Conservation (phyloP, 306 rosid genomes). For the Cicer arietinum region DNA sequence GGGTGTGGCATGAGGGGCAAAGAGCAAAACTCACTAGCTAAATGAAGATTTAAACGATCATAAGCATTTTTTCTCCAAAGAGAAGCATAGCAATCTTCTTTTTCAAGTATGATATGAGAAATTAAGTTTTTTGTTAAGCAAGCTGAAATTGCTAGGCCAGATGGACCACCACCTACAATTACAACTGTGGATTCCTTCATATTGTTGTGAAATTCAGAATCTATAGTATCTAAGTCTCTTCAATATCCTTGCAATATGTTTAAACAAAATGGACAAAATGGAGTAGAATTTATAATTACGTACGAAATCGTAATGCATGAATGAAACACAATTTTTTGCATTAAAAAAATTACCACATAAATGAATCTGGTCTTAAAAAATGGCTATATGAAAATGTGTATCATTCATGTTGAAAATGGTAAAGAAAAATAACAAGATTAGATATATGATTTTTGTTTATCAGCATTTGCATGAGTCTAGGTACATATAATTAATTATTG, state of each 20-base stretch:
- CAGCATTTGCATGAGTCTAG: too few species aligned
- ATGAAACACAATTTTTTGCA: background rate
- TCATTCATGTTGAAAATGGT: background rate
- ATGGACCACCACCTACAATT: slow-evolving; percentile 60
- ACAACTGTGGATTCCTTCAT: slow-evolving; percentile 39
- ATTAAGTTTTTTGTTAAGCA: slow-evolving; percentile 44
- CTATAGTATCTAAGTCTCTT: background rate
- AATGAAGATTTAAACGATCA: slow-evolving; percentile 52
- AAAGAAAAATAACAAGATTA: background rate
- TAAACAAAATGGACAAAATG: background rate
- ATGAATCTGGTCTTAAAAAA: background rate
- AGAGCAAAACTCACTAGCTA: slow-evolving; percentile 51
- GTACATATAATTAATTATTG: too few species aligned
- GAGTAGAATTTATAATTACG: background rate
- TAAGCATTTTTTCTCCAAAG: slow-evolving; percentile 63
- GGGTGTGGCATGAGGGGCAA: slow-evolving; percentile 50
- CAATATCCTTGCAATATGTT: background rate
- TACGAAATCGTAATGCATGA: background rate
- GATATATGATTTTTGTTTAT: too few species aligned
- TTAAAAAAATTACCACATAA: background rate
- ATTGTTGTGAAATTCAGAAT: background rate
- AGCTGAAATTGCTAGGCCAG: slow-evolving; percentile 58
- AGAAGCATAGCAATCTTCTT: slow-evolving; percentile 56
- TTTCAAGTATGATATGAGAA: slow-evolving; percentile 52
- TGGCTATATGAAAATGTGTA: background rate